Evolutionary conservation across 768 basidiomycete species (phyloP), one percentile per base, ranked within the genome.

Genomic region (Boletus rufocinnamomeus): DNA sequence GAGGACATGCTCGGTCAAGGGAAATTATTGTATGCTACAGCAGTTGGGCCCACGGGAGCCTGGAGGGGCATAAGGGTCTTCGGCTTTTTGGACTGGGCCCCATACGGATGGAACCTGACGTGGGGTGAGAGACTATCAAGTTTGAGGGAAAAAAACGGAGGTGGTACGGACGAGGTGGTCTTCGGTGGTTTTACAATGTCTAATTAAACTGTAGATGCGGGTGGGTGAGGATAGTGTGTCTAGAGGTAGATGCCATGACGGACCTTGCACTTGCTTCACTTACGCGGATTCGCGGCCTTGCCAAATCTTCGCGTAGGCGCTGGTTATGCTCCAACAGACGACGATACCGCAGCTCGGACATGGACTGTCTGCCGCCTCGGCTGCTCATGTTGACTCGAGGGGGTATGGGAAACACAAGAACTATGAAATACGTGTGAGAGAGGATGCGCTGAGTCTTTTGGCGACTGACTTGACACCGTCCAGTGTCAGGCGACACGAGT

Each of bases 71-170:
- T 94, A 98, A 49, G 96, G 96, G 71, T 99, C 96, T 58, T 96
- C 93, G 44, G 85, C 85, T 69, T 90, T 91, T 63, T 85, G 86
- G n/a, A 96, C 87, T 25, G 92, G 88, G 11, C 97, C 97, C 97
- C 97, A 99, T 1, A 99, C 93, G 21, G 91, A 94, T 27, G 95
- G 95, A 50, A 96, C 89, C 90, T 95, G 68, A 25, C 66, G 30
- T 53, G 51, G 62, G 38, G 63, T 68, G 52, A 68, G 66, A 37
- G 59, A 62, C 23, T 51, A 40, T 28, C 54, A 40, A 37, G 37
- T 1, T 0, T 51, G 43, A 58, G 60, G 43, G 25, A 41, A 58
- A 56, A 56, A 41, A 52, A 2, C 7, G 6, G 34, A 30, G 48
- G 60, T 37, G 32, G 28, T 35, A 76, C 82, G 65, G 59, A 86